Evolutionary conservation across 257 asterid species (phyloP), one percentile per base, ranked within the genome.

Genomic region (Forsythia viridissima): DNA sequence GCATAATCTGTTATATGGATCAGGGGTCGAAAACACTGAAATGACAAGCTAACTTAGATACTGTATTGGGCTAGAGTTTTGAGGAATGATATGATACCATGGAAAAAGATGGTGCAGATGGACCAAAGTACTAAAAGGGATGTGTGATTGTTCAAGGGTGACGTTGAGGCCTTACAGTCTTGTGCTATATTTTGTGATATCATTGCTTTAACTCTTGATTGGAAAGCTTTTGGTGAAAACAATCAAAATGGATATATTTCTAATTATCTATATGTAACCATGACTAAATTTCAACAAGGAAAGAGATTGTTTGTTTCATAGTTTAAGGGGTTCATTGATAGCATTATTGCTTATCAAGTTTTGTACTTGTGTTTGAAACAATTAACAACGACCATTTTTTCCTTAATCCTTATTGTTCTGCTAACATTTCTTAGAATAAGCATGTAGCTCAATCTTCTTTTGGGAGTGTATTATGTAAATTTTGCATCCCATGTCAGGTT

Each of bases 401-500:
- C 30, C 12, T 57, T 57, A 57, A n/a, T 57, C 11, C 10, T 57
- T n/a, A n/a, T n/a, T 0, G 9, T 57, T n/a, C 66, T 57, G 2
- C 30, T 57, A 55, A 18, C 57, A 15, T 48, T 48, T 48, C 65
- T 55, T 55, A n/a, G 66, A 57, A n/a, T 52, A 6, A 57, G n/a
- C 30, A 57, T n/a, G 30, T 57, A 57, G 66, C 12, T 57, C 38
- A 8, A 24, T 61, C 38, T 61, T 61, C 69, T 61, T 61, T 10
- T 37, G 16, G 57, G 57, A 5, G 24, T 55, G 30, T 55, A 61
- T 8, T 24, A 61, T 24, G 37, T 7, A 21, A 61, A 8, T 59
- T 63, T 44, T 37, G 72, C 61, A 20, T 80, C 55, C 55, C 77
- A 68, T 86, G 78, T 72, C 89, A 93, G 98, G 92, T 90, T 91